phyloP scores from a whole-genome alignment of 495 filamentous ascomycete genomes.

The Penicillium cinerascens region DNA sequence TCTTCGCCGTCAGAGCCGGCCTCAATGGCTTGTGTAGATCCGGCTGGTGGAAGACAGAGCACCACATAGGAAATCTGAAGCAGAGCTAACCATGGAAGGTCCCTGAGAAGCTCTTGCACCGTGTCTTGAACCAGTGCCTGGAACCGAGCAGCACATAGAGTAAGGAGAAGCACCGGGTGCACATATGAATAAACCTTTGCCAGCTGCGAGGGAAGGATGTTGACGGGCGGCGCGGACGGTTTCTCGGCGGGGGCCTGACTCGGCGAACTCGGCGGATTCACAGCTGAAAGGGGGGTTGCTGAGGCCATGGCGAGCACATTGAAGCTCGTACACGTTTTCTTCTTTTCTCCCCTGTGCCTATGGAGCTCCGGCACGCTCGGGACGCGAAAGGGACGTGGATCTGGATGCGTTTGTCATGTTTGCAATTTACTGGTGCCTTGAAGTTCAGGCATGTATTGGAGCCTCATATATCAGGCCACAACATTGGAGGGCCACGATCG shows the following conservation, averaged over 20 bases:
- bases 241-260: conserved; percentile 28
- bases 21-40: conserved; percentile 28
- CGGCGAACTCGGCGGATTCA: conserved; percentile 11
- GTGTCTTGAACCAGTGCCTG: conserved; percentile 66
- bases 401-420: conserved; percentile 13
- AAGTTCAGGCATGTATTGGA: background rate
- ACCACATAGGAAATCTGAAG: conserved; percentile 68
- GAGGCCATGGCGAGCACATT: conserved; percentile 25
- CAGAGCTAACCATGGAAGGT: conserved; percentile 58
- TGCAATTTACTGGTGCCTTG: background rate
- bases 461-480: background rate
- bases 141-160: conserved; percentile 60
- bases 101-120: conserved; percentile 55
- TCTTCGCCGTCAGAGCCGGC: conserved; percentile 41
- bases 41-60: conserved; percentile 68
- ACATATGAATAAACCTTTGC: conserved; percentile 54
- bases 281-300: conserved; percentile 5
- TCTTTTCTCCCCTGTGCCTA: background rate
- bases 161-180: conserved; percentile 64
- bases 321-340: conserved; percentile 2
- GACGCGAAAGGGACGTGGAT: conserved; percentile 1
- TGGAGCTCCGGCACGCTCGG: conserved; percentile 16
- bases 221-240: conserved; percentile 26
- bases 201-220: conserved; percentile 46
- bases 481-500: background rate